phyloP scores from a whole-genome alignment of 495 filamentous ascomycete species.

The Elasticomyces elasticus region DNA sequence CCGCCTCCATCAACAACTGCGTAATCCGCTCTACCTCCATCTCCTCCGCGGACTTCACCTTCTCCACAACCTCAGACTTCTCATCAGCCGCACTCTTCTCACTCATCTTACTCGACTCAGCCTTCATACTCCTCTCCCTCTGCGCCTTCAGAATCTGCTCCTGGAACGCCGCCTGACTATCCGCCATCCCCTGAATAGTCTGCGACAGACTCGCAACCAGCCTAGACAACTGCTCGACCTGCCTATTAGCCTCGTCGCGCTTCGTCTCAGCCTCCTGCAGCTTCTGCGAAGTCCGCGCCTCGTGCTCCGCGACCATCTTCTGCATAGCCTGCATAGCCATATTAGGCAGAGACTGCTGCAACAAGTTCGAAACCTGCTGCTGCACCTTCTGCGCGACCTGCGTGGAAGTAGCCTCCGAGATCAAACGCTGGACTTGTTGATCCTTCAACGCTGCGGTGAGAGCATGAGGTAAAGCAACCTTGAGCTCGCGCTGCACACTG shows the following conservation, averaged over 20 bases:
- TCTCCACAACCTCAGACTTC: not conserved
- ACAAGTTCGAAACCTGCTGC: conserved; percentile 47
- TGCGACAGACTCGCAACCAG: conserved; percentile 61
- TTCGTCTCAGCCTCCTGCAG: conserved; percentile 58
- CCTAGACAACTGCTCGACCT: conserved; percentile 73
- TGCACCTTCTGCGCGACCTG: conserved; percentile 60
- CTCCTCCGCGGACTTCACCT: conserved; percentile 49
- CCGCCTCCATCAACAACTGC: conserved; percentile 51
- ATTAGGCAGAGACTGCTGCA: conserved; percentile 54
- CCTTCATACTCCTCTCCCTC: conserved; percentile 1
- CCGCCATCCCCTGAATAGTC: conserved; percentile 61
- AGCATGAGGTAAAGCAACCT: conserved; percentile 44
- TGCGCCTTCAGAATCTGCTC: conserved; percentile 43
- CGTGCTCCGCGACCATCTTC: conserved; percentile 53
- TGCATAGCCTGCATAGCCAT: conserved; percentile 48
- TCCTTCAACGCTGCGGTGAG: conserved; percentile 56
- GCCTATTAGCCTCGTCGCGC: conserved; percentile 57
- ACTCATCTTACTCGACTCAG: not conserved
- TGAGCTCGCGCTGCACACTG: conserved; percentile 45
- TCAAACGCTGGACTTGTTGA: conserved; percentile 53
- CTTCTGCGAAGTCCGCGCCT: conserved; percentile 53
- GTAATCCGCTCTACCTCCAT: conserved; percentile 55
- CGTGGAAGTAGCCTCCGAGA: conserved; percentile 60
- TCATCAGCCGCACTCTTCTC: not conserved
- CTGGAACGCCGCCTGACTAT: conserved; percentile 54